Percentiles rank a stretch among this genome's conserved stretches.
Conservation (phyloP, 257 asterid genomes). For the Penstemon eatonii region DNA sequence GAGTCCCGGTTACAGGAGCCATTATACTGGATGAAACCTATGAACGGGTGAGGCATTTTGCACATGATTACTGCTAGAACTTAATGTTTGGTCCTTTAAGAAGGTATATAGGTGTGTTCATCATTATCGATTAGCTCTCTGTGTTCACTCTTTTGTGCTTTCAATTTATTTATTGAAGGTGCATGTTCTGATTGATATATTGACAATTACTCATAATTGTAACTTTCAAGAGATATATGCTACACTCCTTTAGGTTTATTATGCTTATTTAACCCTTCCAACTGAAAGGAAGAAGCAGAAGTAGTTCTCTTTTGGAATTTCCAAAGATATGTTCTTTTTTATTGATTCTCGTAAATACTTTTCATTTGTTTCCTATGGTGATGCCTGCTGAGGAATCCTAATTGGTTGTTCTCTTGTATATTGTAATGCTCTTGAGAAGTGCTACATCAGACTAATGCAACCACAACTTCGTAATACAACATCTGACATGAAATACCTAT, state of each 20-base stretch:
- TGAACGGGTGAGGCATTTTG: slow-evolving; percentile 41
- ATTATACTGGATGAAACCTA: too few species aligned
- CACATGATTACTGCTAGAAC: slow-evolving; percentile 6
- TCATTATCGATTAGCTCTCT: neutral
- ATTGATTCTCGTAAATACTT: slow-evolving; percentile 1
- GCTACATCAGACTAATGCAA: neutral
- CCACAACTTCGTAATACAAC: neutral
- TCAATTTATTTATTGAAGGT: neutral
- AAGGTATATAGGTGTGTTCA: neutral
- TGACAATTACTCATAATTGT: neutral
- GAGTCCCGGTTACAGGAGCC: too few species aligned
- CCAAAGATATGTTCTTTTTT: neutral
- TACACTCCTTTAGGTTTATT: neutral
- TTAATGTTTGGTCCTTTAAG: slow-evolving; percentile 13
- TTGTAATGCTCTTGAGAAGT: slow-evolving; percentile 2
- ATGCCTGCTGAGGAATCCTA: neutral
- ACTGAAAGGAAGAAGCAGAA: neutral
- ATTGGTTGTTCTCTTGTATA: neutral
- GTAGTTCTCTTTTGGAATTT: neutral
- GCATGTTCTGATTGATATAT: slow-evolving; percentile 6
- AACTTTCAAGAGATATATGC: neutral
- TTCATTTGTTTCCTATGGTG: neutral
- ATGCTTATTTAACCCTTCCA: slow-evolving; percentile 1
- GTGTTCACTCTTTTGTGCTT: neutral
- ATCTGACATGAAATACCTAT: slow-evolving; percentile 4